phyloP scores from a whole-genome alignment of 768 basidiomycete genomes.

The Tephrocybe rancida region DNA sequence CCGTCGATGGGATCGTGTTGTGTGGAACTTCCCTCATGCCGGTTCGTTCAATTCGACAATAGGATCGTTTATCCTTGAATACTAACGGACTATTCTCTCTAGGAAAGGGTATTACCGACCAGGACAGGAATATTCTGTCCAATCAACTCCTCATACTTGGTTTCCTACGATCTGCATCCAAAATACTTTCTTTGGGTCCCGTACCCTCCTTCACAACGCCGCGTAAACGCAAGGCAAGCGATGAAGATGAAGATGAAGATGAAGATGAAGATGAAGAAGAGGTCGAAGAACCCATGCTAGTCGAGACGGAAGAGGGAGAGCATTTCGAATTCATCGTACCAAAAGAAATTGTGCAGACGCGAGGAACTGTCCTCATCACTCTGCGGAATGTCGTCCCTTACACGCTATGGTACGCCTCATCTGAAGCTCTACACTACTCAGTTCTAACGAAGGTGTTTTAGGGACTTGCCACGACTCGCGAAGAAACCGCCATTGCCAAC shows the following conservation, averaged over 20 bases:
- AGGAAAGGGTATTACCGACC: conserved; percentile 92
- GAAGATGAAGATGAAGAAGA: conserved; percentile 44
- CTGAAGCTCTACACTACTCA: background rate
- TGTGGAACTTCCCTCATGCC: conserved; percentile 97
- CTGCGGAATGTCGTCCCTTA: conserved; percentile 87
- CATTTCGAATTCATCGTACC: conserved; percentile 18
- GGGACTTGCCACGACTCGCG: conserved; percentile 78
- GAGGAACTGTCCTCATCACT: conserved; percentile 86
- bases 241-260: conserved; percentile 53
- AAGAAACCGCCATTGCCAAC: conserved; percentile 67
- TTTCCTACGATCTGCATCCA: conserved; percentile 76
- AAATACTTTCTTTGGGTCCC: conserved; percentile 60
- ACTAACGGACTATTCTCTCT: conserved; percentile 1
- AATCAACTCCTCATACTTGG: conserved; percentile 85
- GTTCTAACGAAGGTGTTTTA: conserved; percentile 24
- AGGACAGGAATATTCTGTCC: conserved; percentile 88
- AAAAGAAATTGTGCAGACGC: conserved; percentile 20
- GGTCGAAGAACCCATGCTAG: conserved; percentile 21
- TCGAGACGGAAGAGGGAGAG: conserved; percentile 30
- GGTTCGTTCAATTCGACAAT: conserved; percentile 43
- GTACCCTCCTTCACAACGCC: conserved; percentile 43
- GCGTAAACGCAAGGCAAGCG: conserved; percentile 47
- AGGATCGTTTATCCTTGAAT: background rate
- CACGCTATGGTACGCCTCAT: conserved; percentile 68
- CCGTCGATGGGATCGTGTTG: conserved; percentile 72